Evolutionary conservation across 2,329 filamentous ascomycete genomes (phyloP), one percentile per base, ranked within the genome.

Genomic region (Aphanocladium album): DNA sequence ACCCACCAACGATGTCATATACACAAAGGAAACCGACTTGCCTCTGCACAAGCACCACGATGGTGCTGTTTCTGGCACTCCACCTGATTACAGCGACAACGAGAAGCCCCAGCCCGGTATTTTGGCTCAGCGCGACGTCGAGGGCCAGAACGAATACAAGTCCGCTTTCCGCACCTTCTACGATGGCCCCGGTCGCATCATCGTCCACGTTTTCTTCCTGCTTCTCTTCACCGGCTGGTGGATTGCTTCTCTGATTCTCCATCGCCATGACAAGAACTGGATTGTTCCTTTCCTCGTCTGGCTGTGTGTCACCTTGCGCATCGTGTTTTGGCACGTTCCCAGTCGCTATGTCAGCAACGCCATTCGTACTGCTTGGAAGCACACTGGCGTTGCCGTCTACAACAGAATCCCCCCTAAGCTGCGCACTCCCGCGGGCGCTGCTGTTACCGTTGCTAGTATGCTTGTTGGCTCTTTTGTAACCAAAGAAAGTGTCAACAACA

Each of bases 281-380:
- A 75, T 96, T 60, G 84, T 93, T 54, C 91, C 92, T 0, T 95
- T 96, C 75, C 80, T 96, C 55, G 71, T 96, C 51, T 96, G 88
- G 80, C 83, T 96, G 50, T 81, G 79, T 65, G 86, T 96, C 67
- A 85, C 83, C 12, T 77, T 95, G 55, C 88, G 92, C 37, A 72
- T 96, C 53, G 65, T 96, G 70, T 89, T 88, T 71, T 84, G 90
- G 74, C 86, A 91, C 70, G 76, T 93, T 2, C 87, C 90, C 1
- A 84, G 87, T 66, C 82, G 82, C 45, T 77, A 89, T 65, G 74
- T 92, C 65, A 86, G 85, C 62, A 82, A 77, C 63, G 88, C 89
- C 2, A 83, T 90, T 74, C 82, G 83, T 67, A 85, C 79, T 64
- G 70, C 85, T 25, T 96, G 90, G 90, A 79, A 80, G 46, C 80